Evolutionary conservation across 192 early-diverging fungal species (phyloP).

Genomic region (Mycoemilia scoparia): DNA sequence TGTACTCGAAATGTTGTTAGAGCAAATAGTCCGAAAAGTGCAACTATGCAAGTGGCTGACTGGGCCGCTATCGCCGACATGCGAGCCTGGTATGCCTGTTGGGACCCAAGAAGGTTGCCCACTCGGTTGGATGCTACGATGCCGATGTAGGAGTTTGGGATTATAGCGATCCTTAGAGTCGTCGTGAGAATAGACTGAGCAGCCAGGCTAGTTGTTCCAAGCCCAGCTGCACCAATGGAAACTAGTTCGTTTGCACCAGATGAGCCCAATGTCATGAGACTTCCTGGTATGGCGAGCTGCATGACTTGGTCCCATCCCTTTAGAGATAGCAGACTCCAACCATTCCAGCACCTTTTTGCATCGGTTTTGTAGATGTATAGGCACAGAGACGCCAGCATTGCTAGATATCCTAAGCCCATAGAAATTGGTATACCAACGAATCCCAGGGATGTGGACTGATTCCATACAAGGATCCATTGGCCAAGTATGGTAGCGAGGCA

Average conservation of each 20-base stretch:
- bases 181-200: constrained; percentile 69
- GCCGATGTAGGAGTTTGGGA: constrained; percentile 48
- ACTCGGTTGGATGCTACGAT: constrained; percentile 69
- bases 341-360: no score
- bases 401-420: constrained; percentile 37
- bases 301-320: no score
- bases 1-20: constrained; percentile 33
- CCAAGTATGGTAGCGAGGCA: constrained; percentile 7
- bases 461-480: constrained; percentile 24
- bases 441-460: constrained; percentile 30
- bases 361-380: no score
- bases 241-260: constrained; percentile 65
- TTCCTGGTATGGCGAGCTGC: constrained; percentile 50
- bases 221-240: constrained; percentile 52
- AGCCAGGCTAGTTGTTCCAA: constrained; percentile 59
- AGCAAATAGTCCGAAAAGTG: constrained; percentile 30
- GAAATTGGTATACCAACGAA: constrained; percentile 54
- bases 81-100: constrained; percentile 26
- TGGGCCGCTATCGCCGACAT: constrained; percentile 31
- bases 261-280: constrained; percentile 56
- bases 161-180: constrained; percentile 47
- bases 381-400: constrained; percentile 32
- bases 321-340: no score
- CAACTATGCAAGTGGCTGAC: constrained; percentile 7
- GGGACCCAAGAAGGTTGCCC: constrained; percentile 51